Evolutionary conservation across 805 yeast genomes (phyloP).

Genomic region (Candida boleticola): DNA sequence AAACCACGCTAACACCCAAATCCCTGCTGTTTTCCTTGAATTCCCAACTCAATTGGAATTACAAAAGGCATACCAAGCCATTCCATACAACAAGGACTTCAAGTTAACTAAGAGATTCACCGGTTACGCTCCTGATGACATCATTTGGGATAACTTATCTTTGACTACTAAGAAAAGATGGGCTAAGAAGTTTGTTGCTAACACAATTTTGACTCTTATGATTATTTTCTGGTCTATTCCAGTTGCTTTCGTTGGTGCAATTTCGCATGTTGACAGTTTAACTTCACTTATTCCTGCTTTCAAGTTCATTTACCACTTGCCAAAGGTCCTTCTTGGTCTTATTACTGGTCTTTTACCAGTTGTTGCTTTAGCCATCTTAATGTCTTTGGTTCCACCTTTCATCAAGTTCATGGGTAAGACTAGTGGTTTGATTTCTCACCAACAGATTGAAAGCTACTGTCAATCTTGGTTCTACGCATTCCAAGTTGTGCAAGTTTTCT

Average conservation of each 20-base stretch:
- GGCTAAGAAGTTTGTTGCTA: conserved; percentile 56
- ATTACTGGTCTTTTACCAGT: conserved; percentile 72
- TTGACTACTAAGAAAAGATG: conserved; percentile 56
- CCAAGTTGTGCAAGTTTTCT: conserved; percentile 85
- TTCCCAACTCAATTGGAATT: conserved; percentile 84
- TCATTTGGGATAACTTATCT: conserved; percentile 78
- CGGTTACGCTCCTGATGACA: conserved; percentile 76
- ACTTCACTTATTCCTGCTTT: conserved; percentile 53
- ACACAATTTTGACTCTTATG: conserved; percentile 59
- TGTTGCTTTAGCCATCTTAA: conserved; percentile 58
- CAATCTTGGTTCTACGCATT: conserved; percentile 89
- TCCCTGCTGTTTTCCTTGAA: conserved; percentile 74
- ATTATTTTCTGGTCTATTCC: conserved; percentile 73
- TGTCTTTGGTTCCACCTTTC: conserved; percentile 64
- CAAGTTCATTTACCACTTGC: conserved; percentile 55
- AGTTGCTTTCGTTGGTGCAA: conserved; percentile 73
- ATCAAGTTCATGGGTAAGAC: conserved; percentile 68
- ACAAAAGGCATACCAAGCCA: conserved; percentile 85
- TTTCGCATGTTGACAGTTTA: conserved; percentile 64
- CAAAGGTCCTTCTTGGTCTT: conserved; percentile 53
- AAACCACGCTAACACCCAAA: conserved; percentile 49
- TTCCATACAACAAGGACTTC: conserved; percentile 53
- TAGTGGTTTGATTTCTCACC: conserved; percentile 69
- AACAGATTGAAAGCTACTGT: conserved; percentile 74
- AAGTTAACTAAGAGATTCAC: conserved; percentile 48